These are phyloP conservation scores for Protea cynaroides DNA, from an alignment of 164 flowering plant genomes.

Conservation along the genomic window DNA sequence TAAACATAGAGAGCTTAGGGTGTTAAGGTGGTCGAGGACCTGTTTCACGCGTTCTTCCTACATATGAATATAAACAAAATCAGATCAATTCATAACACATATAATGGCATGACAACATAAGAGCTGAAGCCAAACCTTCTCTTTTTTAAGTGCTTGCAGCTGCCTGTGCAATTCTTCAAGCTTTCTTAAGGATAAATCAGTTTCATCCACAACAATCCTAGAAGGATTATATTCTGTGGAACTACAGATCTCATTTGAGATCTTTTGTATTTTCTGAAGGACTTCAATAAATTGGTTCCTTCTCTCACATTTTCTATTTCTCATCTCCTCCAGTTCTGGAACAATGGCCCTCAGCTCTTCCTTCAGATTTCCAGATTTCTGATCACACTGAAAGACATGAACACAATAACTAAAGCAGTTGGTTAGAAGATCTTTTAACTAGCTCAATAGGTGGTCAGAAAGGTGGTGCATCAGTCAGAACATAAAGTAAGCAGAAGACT, in stretches of 20 bases:
- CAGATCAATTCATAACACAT: background rate
- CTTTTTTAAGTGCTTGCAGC: constrained; percentile 64
- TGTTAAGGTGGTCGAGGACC: constrained; percentile 41
- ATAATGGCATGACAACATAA: background rate
- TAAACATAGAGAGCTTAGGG: constrained; percentile 46
- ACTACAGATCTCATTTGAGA: constrained; percentile 47
- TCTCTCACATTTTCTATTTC: constrained; percentile 66
- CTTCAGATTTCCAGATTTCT: constrained; percentile 59
- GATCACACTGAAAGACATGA: constrained; percentile 53
- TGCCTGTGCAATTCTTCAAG: constrained; percentile 81
- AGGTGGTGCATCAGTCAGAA: background rate
- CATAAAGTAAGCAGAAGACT: background rate
- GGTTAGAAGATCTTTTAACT: background rate
- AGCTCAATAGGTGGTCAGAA: background rate
- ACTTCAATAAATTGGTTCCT: constrained; percentile 68
- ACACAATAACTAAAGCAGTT: background rate
- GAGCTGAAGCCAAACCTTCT: constrained; percentile 49
- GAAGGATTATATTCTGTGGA: constrained; percentile 20
- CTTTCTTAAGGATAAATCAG: constrained; percentile 71
- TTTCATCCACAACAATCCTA: constrained; percentile 48
- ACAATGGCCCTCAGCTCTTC: constrained; percentile 60
- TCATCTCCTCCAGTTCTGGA: constrained; percentile 86
- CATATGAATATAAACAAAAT: constrained; percentile 10
- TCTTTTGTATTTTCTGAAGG: constrained; percentile 46
- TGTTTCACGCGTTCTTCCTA: constrained; percentile 56